A percentile compares a stretch with the other conserved stretches of the same genome.
Conservation (phyloP, 768 basidiomycete genomes). For the Dacryopinax primogenitus region DNA sequence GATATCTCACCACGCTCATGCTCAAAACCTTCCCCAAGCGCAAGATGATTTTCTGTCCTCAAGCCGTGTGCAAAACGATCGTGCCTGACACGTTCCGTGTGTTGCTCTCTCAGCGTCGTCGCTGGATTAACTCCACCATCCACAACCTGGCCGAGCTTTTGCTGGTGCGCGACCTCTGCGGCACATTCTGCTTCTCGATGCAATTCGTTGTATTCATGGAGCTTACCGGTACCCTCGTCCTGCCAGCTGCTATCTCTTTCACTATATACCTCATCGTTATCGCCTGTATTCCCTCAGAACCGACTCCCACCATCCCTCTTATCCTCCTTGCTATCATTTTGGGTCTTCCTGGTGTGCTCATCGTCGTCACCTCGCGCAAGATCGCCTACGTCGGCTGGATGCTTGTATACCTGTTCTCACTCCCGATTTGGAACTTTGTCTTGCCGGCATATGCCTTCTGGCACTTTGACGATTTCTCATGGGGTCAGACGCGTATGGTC, state of each 20-base stretch:
- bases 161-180: conserved; percentile 93
- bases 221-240: conserved; percentile 84
- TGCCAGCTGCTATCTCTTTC: conserved; percentile 95
- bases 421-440: conserved; percentile 95
- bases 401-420: conserved; percentile 79
- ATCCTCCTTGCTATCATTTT: conserved; percentile 87
- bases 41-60: conserved; percentile 97
- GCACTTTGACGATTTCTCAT: conserved; percentile 98
- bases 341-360: conserved; percentile 88
- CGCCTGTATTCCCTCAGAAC: conserved; percentile 67
- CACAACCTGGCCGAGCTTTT: conserved; percentile 94
- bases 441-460: conserved; percentile 94
- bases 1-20: conserved; percentile 93
- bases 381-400: conserved; percentile 95
- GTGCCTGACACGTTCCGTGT: conserved; percentile 94
- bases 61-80: conserved; percentile 97
- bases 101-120: conserved; percentile 86
- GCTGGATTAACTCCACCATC: conserved; percentile 99
- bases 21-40: conserved; percentile 98
- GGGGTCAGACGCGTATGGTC: conserved; percentile 84
- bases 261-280: conserved; percentile 85
- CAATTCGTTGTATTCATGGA: conserved; percentile 99
- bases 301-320: conserved; percentile 77
- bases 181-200: conserved; percentile 99
- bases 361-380: conserved; percentile 92